phyloP scores from a whole-genome alignment of 2,329 filamentous ascomycete species.

The Fusarium sp. region DNA sequence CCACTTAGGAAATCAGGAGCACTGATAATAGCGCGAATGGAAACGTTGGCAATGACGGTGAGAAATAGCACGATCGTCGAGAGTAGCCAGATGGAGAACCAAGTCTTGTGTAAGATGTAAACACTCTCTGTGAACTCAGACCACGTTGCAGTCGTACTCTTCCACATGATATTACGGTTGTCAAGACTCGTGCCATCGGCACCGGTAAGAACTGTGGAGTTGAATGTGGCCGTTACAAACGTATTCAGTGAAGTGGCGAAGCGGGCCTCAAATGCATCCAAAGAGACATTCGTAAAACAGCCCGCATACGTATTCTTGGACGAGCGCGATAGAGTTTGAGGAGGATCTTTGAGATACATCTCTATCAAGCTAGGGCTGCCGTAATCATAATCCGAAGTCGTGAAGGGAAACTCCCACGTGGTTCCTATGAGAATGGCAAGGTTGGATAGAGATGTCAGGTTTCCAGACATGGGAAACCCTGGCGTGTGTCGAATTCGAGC shows the following conservation, averaged over 20 bases:
- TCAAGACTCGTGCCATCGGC: background rate
- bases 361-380: background rate
- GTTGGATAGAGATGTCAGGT: slow-evolving; percentile 6
- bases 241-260: background rate
- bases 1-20: slow-evolving; percentile 16
- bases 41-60: background rate
- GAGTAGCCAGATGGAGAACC: slow-evolving; percentile 1
- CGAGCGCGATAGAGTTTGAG: too few relatives aligned
- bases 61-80: slow-evolving; percentile 2
- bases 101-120: slow-evolving; percentile 2
- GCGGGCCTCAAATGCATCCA: background rate
- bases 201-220: background rate
- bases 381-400: background rate
- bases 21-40: background rate
- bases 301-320: too few relatives aligned
- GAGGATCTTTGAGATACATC: background rate
- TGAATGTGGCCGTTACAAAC: rapidly evolving
- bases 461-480: background rate
- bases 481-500: background rate
- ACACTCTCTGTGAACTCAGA: slow-evolving; percentile 4
- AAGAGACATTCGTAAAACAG: background rate
- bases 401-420: background rate
- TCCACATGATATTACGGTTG: background rate
- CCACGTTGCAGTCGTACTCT: slow-evolving; percentile 4
- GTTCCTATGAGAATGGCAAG: rapidly evolving